phyloP scores from a whole-genome alignment of 2,329 filamentous ascomycete species.

The Talaromyces sp. region DNA sequence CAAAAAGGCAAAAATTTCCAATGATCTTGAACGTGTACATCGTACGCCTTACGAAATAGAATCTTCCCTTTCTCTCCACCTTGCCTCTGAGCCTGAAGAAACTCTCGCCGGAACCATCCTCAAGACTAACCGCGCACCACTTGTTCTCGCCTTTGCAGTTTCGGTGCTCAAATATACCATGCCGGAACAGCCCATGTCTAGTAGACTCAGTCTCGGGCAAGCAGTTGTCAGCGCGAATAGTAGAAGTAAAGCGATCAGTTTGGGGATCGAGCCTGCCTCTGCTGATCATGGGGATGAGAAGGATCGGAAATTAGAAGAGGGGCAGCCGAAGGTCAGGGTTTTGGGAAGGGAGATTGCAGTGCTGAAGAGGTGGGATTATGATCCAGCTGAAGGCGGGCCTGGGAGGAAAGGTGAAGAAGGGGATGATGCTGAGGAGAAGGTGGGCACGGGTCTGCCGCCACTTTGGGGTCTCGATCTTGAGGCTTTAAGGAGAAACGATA shows the following conservation, averaged over 20 bases:
- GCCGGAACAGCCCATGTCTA: slow-evolving; percentile 81
- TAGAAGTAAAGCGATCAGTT: slow-evolving; percentile 67
- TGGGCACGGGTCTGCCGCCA: slow-evolving; percentile 27
- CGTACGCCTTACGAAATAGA: slow-evolving; percentile 33
- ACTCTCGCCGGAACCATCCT: slow-evolving; percentile 57
- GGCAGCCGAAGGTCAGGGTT: slow-evolving; percentile 69
- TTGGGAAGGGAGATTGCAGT: slow-evolving; percentile 72
- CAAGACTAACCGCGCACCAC: slow-evolving; percentile 74
- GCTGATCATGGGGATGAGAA: slow-evolving; percentile 50
- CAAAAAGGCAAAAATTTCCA: slow-evolving; percentile 35
- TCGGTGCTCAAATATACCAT: slow-evolving; percentile 73
- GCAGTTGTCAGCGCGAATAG: slow-evolving; percentile 81
- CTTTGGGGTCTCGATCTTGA: slow-evolving; percentile 60
- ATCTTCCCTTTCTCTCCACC: slow-evolving; percentile 32
- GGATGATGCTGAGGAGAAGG: neutral
- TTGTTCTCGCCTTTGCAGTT: slow-evolving; percentile 77
- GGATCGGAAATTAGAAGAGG: slow-evolving; percentile 65
- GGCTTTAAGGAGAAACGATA: slow-evolving; percentile 47
- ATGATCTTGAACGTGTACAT: slow-evolving; percentile 16
- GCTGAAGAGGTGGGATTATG: slow-evolving; percentile 73
- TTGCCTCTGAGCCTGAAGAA: slow-evolving; percentile 48
- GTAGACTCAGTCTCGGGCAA: slow-evolving; percentile 75
- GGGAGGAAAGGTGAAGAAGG: slow-evolving; percentile 17
- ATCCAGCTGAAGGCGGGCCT: slow-evolving; percentile 50
- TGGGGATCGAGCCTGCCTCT: slow-evolving; percentile 66